These are phyloP conservation scores for Rhizophora apiculata DNA, from an alignment of 345 rosid species.

Conservation along the genomic window DNA sequence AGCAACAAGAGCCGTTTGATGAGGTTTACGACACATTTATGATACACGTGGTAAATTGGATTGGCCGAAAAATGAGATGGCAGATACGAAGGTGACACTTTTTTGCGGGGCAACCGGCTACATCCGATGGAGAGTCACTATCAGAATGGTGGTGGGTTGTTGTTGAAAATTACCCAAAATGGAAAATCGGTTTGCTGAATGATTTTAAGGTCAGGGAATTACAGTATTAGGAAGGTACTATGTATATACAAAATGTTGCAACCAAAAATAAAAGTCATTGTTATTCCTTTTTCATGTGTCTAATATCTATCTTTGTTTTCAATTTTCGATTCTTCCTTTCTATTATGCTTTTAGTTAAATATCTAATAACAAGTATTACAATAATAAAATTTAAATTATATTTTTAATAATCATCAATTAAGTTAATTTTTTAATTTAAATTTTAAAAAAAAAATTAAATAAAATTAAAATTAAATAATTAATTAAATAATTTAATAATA, in stretches of 20 bases:
- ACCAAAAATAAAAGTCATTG: background rate
- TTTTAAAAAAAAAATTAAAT: no score
- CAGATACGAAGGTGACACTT: background rate
- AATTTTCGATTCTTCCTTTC: background rate
- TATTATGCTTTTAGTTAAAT: no score
- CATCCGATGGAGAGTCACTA: constrained; percentile 17
- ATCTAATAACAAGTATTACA: no score
- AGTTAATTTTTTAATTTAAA: no score
- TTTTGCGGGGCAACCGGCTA: constrained; percentile 23
- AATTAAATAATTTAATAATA: no score
- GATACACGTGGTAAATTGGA: constrained; percentile 11
- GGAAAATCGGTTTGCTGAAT: constrained; percentile 17
- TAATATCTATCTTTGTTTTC: background rate
- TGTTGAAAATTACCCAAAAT: constrained; percentile 22
- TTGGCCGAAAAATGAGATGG: constrained; percentile 3
- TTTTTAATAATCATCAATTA: no score
- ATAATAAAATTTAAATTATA: no score
- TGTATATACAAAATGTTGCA: background rate
- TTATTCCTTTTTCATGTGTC: background rate
- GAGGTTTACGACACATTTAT: background rate
- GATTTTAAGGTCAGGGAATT: constrained; percentile 32
- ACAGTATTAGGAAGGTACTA: constrained; percentile 19
- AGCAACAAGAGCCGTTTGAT: constrained; percentile 19
- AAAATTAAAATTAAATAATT: no score
- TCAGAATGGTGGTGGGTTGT: background rate